A percentile compares a stretch with the other conserved stretches of the same genome.
These are phyloP conservation scores for Pyrenophora tritici-repentis DNA, from an alignment of 2,329 filamentous ascomycete species.

Conservation along the genomic window DNA sequence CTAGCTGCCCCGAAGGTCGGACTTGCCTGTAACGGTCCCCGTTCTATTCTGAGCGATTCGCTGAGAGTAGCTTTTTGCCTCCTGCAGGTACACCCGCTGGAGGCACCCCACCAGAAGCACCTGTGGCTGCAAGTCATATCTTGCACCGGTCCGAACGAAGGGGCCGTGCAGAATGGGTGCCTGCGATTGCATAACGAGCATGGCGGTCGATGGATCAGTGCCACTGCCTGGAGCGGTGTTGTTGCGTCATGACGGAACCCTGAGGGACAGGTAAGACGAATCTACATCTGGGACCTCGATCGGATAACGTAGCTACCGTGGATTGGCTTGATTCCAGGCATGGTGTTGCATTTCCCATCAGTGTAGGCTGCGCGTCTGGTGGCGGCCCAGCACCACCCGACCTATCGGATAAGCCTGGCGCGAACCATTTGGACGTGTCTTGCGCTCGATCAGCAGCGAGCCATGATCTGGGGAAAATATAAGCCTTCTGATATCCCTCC, in stretches of 20 bases:
- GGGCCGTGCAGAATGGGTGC: constrained; percentile 12
- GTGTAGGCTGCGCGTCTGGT: constrained; percentile 5
- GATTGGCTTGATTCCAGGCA: background rate
- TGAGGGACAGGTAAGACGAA: background rate
- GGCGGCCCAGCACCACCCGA: constrained; percentile 11
- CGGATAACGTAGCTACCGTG: background rate
- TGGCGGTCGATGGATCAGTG: background rate
- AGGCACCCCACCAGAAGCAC: constrained; percentile 24
- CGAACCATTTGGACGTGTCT: constrained; percentile 13
- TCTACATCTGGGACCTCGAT: background rate
- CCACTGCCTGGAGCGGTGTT: background rate
- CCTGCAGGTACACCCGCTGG: constrained; percentile 42
- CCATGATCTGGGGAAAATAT: constrained; percentile 30
- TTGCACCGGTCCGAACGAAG: constrained; percentile 8
- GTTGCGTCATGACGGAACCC: background rate
- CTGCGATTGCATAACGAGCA: constrained; percentile 5
- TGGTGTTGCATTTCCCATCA: constrained; percentile 3
- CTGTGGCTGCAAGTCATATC: constrained; percentile 24
- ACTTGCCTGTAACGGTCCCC: constrained; percentile 13
- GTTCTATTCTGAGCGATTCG: constrained; percentile 24
- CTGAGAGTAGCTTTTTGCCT: constrained; percentile 26
- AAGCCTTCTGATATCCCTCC: constrained; percentile 32
- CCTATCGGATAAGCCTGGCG: constrained; percentile 1
- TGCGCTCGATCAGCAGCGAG: constrained; percentile 27
- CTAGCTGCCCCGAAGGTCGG: constrained; percentile 34